A percentile compares a stretch with the other conserved stretches of the same genome.
Evolutionary conservation across 2,329 filamentous ascomycete species (phyloP).

Genomic region (Alternaria brassicae): DNA sequence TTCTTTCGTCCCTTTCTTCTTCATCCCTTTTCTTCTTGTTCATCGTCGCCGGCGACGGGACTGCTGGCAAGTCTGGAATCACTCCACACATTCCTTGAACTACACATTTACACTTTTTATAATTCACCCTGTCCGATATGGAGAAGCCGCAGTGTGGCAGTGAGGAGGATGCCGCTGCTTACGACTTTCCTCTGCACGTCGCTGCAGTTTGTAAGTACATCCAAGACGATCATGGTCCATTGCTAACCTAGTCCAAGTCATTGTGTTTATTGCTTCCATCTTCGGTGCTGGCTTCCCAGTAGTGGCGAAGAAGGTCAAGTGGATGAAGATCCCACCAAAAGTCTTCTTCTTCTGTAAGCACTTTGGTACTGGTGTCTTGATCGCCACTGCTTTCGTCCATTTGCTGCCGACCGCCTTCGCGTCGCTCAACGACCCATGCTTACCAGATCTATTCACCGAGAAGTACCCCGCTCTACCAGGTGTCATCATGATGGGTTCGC

Average conservation of each 20-base stretch:
- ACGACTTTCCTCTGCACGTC: slow-evolving; percentile 50
- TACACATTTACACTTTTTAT: slow-evolving; percentile 20
- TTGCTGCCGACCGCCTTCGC: slow-evolving; percentile 67
- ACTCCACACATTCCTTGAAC: slow-evolving; percentile 23
- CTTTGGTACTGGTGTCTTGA: slow-evolving; percentile 77
- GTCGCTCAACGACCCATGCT: slow-evolving; percentile 56
- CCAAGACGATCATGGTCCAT: neutral
- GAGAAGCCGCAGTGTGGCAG: slow-evolving; percentile 47
- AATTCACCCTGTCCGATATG: slow-evolving; percentile 34
- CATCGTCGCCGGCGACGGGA: slow-evolving; percentile 46
- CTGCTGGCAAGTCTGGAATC: slow-evolving; percentile 39
- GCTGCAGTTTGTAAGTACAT: slow-evolving; percentile 48
- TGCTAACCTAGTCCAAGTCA: slow-evolving; percentile 39
- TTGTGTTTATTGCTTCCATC: slow-evolving; percentile 49
- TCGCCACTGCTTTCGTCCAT: slow-evolving; percentile 86
- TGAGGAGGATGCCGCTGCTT: slow-evolving; percentile 35
- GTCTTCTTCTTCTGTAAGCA: slow-evolving; percentile 70
- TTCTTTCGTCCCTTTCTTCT: slow-evolving; percentile 25
- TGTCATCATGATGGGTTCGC: slow-evolving; percentile 69
- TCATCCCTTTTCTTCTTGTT: slow-evolving; percentile 26
- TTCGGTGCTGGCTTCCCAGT: slow-evolving; percentile 50
- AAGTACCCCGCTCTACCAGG: slow-evolving; percentile 68
- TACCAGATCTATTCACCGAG: slow-evolving; percentile 66
- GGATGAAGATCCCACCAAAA: slow-evolving; percentile 64
- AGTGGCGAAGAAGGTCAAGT: slow-evolving; percentile 59